Evolutionary conservation across 148 eudicot species (phyloP).

Genomic region (Oxyria digyna): DNA sequence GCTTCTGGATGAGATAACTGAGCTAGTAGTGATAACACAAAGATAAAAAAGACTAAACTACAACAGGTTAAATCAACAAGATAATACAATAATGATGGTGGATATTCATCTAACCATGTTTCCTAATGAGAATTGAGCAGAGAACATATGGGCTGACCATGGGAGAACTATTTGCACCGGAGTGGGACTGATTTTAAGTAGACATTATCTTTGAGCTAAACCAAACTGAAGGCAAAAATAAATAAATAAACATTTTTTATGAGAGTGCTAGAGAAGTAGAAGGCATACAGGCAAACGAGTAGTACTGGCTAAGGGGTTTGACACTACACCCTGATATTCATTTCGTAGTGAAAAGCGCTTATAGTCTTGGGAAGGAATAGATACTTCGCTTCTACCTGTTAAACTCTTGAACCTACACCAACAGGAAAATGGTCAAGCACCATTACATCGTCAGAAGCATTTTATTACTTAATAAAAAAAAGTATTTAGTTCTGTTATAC

Average conservation of each 20-base stretch:
- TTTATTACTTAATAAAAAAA: too few relatives aligned
- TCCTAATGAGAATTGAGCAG: not conserved
- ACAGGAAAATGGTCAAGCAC: constrained; percentile 3
- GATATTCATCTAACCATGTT: not conserved
- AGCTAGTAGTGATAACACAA: not conserved
- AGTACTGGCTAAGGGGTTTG: constrained; percentile 15
- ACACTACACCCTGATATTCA: constrained; percentile 59
- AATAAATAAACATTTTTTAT: constrained; percentile 7
- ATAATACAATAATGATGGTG: not conserved
- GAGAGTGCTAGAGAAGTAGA: not conserved
- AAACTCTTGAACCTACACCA: constrained; percentile 62
- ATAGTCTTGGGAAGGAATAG: constrained; percentile 55
- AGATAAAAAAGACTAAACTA: not conserved
- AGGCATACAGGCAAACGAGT: constrained; percentile 48
- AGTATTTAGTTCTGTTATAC: too few relatives aligned
- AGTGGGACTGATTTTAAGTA: constrained; percentile 36
- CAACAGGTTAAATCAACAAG: not conserved
- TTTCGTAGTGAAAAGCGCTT: constrained; percentile 72
- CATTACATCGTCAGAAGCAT: not conserved
- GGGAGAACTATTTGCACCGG: constrained; percentile 40
- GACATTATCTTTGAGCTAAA: constrained; percentile 9
- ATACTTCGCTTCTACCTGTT: constrained; percentile 72
- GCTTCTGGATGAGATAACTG: not conserved
- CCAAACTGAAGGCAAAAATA: not conserved
- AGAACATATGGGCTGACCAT: not conserved